Evolutionary conservation across 257 asterid genomes (phyloP).

Genomic region (Nicotiana otophora): DNA sequence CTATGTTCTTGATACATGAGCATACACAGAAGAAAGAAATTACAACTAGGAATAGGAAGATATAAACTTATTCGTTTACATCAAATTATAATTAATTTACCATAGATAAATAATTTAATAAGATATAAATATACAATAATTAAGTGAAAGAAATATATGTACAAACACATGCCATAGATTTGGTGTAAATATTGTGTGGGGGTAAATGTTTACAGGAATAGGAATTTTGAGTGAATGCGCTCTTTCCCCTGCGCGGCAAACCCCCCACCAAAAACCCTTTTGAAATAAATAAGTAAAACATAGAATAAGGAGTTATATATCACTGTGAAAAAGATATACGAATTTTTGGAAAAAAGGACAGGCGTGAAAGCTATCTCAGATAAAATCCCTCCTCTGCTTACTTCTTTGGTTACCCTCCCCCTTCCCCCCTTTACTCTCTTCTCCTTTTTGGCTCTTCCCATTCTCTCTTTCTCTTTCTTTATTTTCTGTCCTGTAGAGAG

Average conservation of each 20-base stretch:
- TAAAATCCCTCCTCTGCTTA: conserved; percentile 51
- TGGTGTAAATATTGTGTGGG: too few species aligned
- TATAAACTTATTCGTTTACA: too few species aligned
- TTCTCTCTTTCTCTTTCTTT: background rate
- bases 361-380: conserved; percentile 70
- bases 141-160: too few species aligned
- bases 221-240: background rate
- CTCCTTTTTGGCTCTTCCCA: conserved; percentile 1
- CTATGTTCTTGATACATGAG: background rate
- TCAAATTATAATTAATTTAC: too few species aligned
- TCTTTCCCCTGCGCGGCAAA: conserved; percentile 30
- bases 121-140: too few species aligned
- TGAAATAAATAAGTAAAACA: background rate
- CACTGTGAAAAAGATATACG: background rate
- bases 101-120: too few species aligned
- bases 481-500: background rate
- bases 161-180: too few species aligned
- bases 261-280: conserved; percentile 3
- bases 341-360: conserved; percentile 38
- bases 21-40: background rate
- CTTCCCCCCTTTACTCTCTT: background rate
- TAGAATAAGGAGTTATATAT: background rate
- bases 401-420: conserved; percentile 23
- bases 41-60: background rate
- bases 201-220: too few species aligned